Conservation (phyloP, 2,329 filamentous ascomycete species). For the Calcarisporium arbuscula region DNA sequence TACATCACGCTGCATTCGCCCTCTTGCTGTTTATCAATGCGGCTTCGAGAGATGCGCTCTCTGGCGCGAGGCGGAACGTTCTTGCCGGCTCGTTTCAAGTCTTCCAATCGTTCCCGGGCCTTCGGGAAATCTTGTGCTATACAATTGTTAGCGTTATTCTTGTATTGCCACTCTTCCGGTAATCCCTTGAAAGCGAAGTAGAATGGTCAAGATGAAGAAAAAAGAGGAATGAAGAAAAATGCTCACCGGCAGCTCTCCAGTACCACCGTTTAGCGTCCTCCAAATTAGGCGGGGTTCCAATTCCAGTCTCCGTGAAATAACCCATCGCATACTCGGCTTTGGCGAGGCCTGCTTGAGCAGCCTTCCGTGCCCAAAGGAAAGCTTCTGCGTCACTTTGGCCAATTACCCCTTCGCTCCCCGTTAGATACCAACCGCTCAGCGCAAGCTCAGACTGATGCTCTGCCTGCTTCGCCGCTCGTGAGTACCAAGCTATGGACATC, state of each 20-base stretch:
- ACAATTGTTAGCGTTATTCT: conserved; percentile 18
- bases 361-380: conserved; percentile 94
- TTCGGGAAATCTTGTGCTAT: conserved; percentile 91
- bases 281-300: conserved; percentile 76
- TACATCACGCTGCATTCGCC: conserved; percentile 86
- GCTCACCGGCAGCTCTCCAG: conserved; percentile 91
- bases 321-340: conserved; percentile 98
- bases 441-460: conserved; percentile 90
- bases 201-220: neutral
- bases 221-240: conserved; percentile 1
- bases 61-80: conserved; percentile 61
- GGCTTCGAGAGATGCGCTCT: conserved; percentile 74
- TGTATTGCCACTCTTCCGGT: neutral
- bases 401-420: conserved; percentile 79
- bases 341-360: conserved; percentile 75
- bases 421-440: conserved; percentile 89
- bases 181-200: neutral
- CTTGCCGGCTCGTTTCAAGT: conserved; percentile 75
- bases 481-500: conserved; percentile 90
- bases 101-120: conserved; percentile 85
- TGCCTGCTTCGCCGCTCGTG: conserved; percentile 79
- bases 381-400: conserved; percentile 93
- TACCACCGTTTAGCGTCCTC: conserved; percentile 99
- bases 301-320: conserved; percentile 93
- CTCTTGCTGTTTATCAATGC: conserved; percentile 77